Evolutionary conservation across 2,329 filamentous ascomycete species (phyloP).

Genomic region (Zarea fungicola): DNA sequence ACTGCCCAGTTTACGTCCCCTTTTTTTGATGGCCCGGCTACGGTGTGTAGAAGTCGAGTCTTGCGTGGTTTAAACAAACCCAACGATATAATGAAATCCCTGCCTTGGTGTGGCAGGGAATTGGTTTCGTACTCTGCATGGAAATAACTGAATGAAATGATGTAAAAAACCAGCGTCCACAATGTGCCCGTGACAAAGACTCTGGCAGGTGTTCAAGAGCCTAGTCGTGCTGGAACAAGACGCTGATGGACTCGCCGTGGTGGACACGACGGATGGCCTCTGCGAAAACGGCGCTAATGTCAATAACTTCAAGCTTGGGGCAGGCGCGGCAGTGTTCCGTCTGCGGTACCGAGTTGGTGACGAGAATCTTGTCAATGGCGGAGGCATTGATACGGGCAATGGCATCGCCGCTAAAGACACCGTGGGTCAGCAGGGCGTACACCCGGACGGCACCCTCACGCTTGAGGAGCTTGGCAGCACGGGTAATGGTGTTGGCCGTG

Average conservation of each 20-base stretch:
- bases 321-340: conserved; percentile 72
- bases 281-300: conserved; percentile 84
- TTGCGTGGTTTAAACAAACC: background rate
- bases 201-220: background rate
- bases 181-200: too few species aligned
- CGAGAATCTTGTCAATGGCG: conserved; percentile 85
- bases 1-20: background rate
- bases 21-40: background rate
- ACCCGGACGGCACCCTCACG: conserved; percentile 89
- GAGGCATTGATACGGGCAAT: conserved; percentile 92
- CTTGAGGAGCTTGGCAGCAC: conserved; percentile 94
- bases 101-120: too few species aligned
- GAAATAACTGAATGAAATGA: background rate
- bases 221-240: conserved; percentile 59
- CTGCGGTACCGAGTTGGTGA: conserved; percentile 94
- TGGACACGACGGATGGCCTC: conserved; percentile 95
- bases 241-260: conserved; percentile 95
- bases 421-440: conserved; percentile 90
- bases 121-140: too few species aligned
- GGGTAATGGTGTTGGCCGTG: conserved; percentile 94
- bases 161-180: too few species aligned
- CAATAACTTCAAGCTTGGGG: conserved; percentile 85
- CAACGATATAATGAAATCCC: too few species aligned
- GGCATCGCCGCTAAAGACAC: conserved; percentile 90
- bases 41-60: background rate